Evolutionary conservation across 352 stramenopile species (phyloP).

Genomic region (Thalassiosira hispida): DNA sequence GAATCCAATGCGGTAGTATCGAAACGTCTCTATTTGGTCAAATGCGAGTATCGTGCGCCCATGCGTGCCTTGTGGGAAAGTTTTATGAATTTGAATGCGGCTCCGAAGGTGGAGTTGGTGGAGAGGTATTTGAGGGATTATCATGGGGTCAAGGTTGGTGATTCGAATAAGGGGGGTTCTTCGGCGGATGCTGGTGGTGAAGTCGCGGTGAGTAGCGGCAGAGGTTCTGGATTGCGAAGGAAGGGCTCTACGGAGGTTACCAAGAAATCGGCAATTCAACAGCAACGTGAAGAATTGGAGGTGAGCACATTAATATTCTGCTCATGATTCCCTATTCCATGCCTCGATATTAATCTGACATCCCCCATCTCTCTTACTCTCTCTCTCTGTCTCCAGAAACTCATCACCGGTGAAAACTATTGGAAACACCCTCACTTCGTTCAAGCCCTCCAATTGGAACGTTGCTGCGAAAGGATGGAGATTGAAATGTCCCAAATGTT

Average conservation of each 20-base stretch:
- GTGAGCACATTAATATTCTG: neutral
- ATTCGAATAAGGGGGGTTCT: neutral
- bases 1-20: conserved; percentile 75
- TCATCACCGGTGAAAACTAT: conserved; percentile 52
- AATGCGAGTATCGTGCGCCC: conserved; percentile 83
- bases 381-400: conserved; percentile 25
- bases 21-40: conserved; percentile 84
- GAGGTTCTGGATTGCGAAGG: conserved; percentile 22
- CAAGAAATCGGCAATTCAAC: conserved; percentile 20
- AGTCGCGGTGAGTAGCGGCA: neutral
- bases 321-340: neutral
- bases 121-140: conserved; percentile 63
- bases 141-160: conserved; percentile 24
- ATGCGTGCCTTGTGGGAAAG: conserved; percentile 80
- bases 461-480: conserved; percentile 72
- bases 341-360: neutral
- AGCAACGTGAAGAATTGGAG: conserved; percentile 44
- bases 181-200: neutral
- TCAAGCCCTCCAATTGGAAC: conserved; percentile 64
- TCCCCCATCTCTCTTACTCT: neutral
- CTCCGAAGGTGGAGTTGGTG: conserved; percentile 72
- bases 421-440: conserved; percentile 54
- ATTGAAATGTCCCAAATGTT: conserved; percentile 76
- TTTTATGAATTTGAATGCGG: conserved; percentile 68
- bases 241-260: conserved; percentile 22